phyloP scores from a whole-genome alignment of 2,329 filamentous ascomycete species.

The Verticillium nonalfalfae region DNA sequence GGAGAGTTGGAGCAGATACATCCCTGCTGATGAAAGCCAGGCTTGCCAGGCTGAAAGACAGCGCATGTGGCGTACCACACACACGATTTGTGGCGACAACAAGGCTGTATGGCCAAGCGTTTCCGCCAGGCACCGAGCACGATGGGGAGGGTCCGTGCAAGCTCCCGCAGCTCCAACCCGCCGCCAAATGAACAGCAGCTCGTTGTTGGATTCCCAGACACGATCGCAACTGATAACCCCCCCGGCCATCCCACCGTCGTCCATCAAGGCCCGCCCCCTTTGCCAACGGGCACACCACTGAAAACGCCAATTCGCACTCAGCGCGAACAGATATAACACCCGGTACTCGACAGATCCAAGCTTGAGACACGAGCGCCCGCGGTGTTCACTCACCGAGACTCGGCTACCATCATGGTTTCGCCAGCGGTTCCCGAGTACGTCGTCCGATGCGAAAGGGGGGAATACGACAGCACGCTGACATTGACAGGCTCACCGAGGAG shows the following conservation, averaged over 20 bases:
- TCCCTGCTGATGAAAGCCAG: neutral
- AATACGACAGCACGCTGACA: slow-evolving; percentile 9
- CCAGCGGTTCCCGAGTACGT: slow-evolving; percentile 71
- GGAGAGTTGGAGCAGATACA: neutral
- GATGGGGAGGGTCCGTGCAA: neutral
- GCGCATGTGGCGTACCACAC: neutral
- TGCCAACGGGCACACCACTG: neutral
- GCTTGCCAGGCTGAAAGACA: neutral
- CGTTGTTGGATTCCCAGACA: neutral
- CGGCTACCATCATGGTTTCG: slow-evolving; percentile 54
- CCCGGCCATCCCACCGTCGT: neutral
- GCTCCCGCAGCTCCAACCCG: neutral
- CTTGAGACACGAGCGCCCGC: neutral
- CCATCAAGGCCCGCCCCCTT: neutral
- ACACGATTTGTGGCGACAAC: neutral
- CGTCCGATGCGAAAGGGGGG: neutral
- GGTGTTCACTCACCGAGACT: neutral
- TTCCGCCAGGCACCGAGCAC: neutral
- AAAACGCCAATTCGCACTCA: neutral
- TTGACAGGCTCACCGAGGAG: slow-evolving; percentile 80
- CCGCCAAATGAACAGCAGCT: neutral
- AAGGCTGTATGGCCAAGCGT: neutral
- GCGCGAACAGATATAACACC: too few relatives aligned
- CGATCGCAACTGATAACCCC: neutral
- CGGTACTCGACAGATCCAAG: neutral